Evolutionary conservation across 352 stramenopile genomes (phyloP), one percentile per base, ranked within the genome.

Genomic region (Pythium dissotocum): DNA sequence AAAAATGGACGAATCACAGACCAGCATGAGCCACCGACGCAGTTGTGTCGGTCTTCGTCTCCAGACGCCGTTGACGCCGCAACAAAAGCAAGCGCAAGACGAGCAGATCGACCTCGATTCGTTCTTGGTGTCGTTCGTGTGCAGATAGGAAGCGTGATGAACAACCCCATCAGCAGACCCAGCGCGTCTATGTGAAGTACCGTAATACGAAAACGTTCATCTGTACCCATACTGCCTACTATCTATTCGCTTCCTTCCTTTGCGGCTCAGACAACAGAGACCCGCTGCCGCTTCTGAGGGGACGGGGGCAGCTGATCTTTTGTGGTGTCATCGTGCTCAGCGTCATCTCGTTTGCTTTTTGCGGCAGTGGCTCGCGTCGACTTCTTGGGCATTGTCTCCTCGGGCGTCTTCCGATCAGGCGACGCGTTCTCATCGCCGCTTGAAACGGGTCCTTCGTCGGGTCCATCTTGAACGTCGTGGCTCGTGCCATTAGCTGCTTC

Each of bases 61-160:
- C 14, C 16, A 65, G 13, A 12, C 28, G 38, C 10, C 21, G 18
- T 10, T 28, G 9, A 6, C 13, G 4, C 36, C 2, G 13, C 54
- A 63, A 18, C 16, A 52, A 16, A 36, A 30, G 36, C 14, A 38
- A 18, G 33, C 6, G 33, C 35, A 24, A 46, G 3, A 35, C 46
- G 16, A 28, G 32, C 35, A 53, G 13, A 32, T 70, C 28, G 69
- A 68, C 21, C 46, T 75, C 40, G 63, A 71, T 53, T 44, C 63
- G 63, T 71, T 71, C 32, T 35, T 75, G 18, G 69, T 69, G 18
- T 67, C 69, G 52, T 69, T 71, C 24, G 63, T 74, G 26, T 66
- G 58, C 30, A 51, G 62, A 54, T 74, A 36, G 52, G 30, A 44
- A 56, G 32, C 9, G 3, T 30, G 33, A 28, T 35, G 32, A 21